These are phyloP conservation scores for Aspergillus baeticus DNA, from an alignment of 495 filamentous ascomycete species.

Conservation along the genomic window DNA sequence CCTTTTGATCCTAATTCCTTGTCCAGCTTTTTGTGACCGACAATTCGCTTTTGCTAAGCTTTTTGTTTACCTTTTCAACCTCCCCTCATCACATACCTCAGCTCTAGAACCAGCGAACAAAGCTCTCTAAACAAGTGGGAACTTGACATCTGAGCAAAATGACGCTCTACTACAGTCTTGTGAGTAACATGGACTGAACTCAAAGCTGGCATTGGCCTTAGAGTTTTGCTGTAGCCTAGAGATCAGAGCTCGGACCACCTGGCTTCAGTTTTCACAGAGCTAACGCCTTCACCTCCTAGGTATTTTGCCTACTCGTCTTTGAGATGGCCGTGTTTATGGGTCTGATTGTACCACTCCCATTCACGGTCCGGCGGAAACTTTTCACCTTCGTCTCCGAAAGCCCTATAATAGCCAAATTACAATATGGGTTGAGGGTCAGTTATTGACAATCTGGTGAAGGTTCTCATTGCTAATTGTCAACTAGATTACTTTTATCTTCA, in stretches of 20 bases:
- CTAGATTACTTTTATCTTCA: constrained; percentile 97
- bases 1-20: not conserved
- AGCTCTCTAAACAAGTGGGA: constrained; percentile 7
- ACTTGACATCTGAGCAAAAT: constrained; percentile 51
- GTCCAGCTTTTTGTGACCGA: not conserved
- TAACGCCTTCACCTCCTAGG: constrained; percentile 49
- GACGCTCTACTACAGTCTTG: constrained; percentile 98
- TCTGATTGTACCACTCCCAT: constrained; percentile 89
- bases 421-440: constrained; percentile 75
- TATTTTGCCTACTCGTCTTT: constrained; percentile 85
- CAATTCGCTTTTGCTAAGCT: constrained; percentile 18
- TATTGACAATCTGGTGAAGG: not conserved
- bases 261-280: not conserved
- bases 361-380: constrained; percentile 79
- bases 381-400: constrained; percentile 94
- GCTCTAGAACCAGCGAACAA: constrained; percentile 6
- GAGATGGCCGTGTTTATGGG: constrained; percentile 94
- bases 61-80: constrained; percentile 1
- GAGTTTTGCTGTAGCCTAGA: constrained; percentile 16
- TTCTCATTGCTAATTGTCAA: not conserved
- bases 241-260: not conserved
- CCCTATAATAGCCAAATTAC: constrained; percentile 72
- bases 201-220: not conserved
- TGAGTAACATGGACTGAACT: constrained; percentile 48
- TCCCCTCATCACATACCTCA: constrained; percentile 12